Base-by-base conservation (phyloP, 148 eudicot genomes). In the Pouteria glomerata region DNA sequence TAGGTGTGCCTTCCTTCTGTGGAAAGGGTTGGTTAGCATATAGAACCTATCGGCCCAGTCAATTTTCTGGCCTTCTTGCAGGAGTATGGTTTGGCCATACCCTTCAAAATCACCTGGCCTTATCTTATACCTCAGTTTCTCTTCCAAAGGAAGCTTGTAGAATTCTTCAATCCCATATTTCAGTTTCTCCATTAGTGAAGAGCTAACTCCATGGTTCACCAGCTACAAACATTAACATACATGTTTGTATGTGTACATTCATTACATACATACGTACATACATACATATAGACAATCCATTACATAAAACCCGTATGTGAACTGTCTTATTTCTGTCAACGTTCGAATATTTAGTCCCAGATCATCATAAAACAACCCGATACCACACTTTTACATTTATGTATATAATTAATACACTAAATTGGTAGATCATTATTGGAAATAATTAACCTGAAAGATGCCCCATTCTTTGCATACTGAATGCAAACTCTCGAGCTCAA, bases 401-500 rank as follows among this genome's bases (percentile, higher is more conserved):
- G n/a, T n/a, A n/a, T n/a, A n/a, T n/a, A n/a, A n/a, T n/a, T n/a
- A n/a, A n/a, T n/a, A n/a, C n/a, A n/a, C n/a, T n/a, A n/a, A n/a
- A n/a, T n/a, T n/a, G n/a, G n/a, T n/a, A n/a, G n/a, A n/a, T n/a
- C n/a, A n/a, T n/a, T n/a, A n/a, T n/a, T n/a, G n/a, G n/a, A n/a
- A n/a, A n/a, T n/a, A n/a, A n/a, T n/a, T n/a, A n/a, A 82, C 82
- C 80, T 79, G 80, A 76, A 79, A 82, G 31, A 82, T 69, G 39
- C 85, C 85, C 85, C 85, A 82, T 15, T 79, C 82, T 76, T 59
- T 59, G 76, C 80, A 82, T 69, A 37, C 23, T 16, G 68, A 26
- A 44, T 75, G 82, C 44, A 82, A 33, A 55, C 65, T 76, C 11
- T 73, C 52, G 0, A 79, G 60, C 35, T n/a, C 26, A 52, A 44